Conservation (phyloP, 208 protist genomes). For the Leishmania gerbilli region DNA sequence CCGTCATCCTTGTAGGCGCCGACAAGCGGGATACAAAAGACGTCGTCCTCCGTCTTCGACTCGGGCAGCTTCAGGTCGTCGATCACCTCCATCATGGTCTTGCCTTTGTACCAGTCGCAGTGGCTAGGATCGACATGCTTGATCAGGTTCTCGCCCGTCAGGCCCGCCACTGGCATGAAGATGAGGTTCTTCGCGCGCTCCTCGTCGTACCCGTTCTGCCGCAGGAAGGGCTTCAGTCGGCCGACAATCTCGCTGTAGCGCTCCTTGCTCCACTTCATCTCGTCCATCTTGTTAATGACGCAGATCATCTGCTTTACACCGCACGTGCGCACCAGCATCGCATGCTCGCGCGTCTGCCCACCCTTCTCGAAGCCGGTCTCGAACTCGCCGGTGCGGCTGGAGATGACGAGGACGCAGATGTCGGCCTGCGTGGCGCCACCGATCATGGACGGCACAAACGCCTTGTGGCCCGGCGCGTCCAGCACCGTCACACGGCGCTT, state of each 20-base stretch:
- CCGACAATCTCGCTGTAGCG: conserved; percentile 95
- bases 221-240: conserved; percentile 96
- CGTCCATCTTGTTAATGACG: conserved; percentile 99
- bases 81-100: conserved; percentile 92
- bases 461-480: conserved; percentile 99
- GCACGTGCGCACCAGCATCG: conserved; percentile 98
- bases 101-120: conserved; percentile 93
- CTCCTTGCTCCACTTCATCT: conserved; percentile 96
- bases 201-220: conserved; percentile 93
- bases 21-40: conserved; percentile 94
- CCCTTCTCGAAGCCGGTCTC: conserved; percentile 99
- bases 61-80: conserved; percentile 87
- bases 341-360: conserved; percentile 99
- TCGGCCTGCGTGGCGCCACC: conserved; percentile 98
- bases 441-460: conserved; percentile 99
- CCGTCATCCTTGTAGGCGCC: conserved; percentile 97
- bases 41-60: conserved; percentile 75
- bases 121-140: conserved; percentile 58
- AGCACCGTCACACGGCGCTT: conserved; percentile 97
- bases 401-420: conserved; percentile 98
- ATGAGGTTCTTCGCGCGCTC: conserved; percentile 86
- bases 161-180: conserved; percentile 97
- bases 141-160: conserved; percentile 95
- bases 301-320: conserved; percentile 97
- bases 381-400: conserved; percentile 98